Evolutionary conservation across 352 stramenopile genomes (phyloP), one percentile per base, ranked within the genome.

Genomic region (Pelagophyceae sp.): DNA sequence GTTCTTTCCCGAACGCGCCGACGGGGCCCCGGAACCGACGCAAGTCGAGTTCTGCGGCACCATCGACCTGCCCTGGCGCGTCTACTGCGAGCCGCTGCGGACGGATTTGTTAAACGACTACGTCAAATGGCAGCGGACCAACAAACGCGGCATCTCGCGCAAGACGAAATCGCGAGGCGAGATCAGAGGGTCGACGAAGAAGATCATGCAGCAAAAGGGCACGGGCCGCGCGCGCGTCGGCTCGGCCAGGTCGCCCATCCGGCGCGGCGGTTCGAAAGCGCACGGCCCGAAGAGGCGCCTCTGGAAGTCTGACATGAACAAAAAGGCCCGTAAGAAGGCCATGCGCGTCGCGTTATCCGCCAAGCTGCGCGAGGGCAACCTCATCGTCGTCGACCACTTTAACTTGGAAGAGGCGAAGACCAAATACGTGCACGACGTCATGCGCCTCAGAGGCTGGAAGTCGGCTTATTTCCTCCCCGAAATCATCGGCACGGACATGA

Each of bases 131-230:
- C 87, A 92, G 83, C 86, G 86, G 0, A 85, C 86, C 75, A 89
- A 89, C 54, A 85, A 85, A 31, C 81, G 84, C 32, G n/a, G 61
- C 11, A 84, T 84, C 19, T 81, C 74, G 15, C 81, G 86, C 31
- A 87, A 85, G 40, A 78, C 76, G 33, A 94, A 93, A 80, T 87
- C 82, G 27, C 87, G 92, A 37, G 72, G 61, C 0, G 84, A 92
- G 78, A 83, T 92, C 15, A 81, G 77, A 6, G 90, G 90, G 15
- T 90, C 82, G 64, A 89, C 85, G 32, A 76, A 84, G 5, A 95
- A 95, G 79, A 81, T 92, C 1, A 84, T 87, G 17, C 79, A 78
- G 27, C 90, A 95, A 82, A 96, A 95, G 83, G 90, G 90, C 11
- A 77, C 65, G 1, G 91, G 90, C 45, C 76, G 60, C 17, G 88